Evolutionary conservation across 306 rosid genomes (phyloP).

Genomic region (Gastrolobium villosum): DNA sequence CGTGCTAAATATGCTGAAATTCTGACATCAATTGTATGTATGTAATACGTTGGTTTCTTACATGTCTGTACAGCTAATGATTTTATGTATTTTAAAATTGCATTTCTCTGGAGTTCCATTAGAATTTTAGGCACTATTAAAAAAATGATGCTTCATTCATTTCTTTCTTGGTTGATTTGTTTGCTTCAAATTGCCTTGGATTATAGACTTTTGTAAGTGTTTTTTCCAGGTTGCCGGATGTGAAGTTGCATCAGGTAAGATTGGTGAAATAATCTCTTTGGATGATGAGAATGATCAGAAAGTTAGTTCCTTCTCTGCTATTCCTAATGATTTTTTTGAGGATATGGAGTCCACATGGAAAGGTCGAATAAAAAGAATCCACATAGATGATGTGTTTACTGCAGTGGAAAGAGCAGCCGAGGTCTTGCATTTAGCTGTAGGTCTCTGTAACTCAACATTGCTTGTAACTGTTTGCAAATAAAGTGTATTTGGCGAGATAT

Average conservation of each 20-base stretch:
- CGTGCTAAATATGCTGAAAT: neutral
- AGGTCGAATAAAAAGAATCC: constrained; percentile 86
- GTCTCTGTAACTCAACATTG: constrained; percentile 52
- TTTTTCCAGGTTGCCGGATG: constrained; percentile 77
- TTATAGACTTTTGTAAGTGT: constrained; percentile 30
- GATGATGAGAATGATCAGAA: constrained; percentile 79
- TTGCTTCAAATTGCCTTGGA: constrained; percentile 30
- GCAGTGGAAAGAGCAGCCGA: constrained; percentile 82
- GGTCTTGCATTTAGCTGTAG: constrained; percentile 81
- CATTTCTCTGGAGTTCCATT: constrained; percentile 27
- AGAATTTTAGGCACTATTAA: constrained; percentile 9
- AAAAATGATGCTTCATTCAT: constrained; percentile 10
- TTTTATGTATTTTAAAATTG: constrained; percentile 17
- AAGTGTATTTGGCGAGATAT: constrained; percentile 27
- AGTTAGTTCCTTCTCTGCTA: constrained; percentile 66
- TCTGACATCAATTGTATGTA: neutral
- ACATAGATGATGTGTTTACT: constrained; percentile 70
- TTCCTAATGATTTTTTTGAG: constrained; percentile 88
- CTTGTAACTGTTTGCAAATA: constrained; percentile 36
- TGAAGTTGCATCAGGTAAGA: constrained; percentile 69
- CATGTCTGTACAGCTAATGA: neutral
- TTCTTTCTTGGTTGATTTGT: constrained; percentile 30
- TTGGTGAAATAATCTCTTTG: constrained; percentile 73
- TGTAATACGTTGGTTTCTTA: neutral
- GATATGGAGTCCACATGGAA: constrained; percentile 95